Conservation (phyloP, 306 rosid species). For the Vachellia collinsii region DNA sequence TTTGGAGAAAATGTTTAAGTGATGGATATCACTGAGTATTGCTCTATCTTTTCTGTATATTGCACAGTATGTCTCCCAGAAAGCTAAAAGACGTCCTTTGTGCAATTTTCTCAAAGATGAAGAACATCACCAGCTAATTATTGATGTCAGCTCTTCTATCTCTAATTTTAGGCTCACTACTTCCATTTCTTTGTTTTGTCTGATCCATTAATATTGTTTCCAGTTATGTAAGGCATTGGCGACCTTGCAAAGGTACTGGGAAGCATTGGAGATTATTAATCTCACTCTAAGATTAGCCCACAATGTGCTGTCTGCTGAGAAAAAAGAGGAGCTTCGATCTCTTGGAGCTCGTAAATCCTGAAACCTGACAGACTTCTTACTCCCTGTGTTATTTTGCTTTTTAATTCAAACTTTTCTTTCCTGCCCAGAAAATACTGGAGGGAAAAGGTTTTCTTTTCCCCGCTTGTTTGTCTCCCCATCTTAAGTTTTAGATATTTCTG, state of each 20-base stretch:
- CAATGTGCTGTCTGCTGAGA: constrained; percentile 56
- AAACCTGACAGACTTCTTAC: constrained; percentile 26
- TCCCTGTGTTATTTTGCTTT: constrained; percentile 16
- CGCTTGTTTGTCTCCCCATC: constrained; percentile 19
- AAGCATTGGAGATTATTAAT: constrained; percentile 83
- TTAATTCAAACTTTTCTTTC: constrained; percentile 27
- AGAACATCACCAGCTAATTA: constrained; percentile 66
- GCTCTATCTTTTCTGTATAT: constrained; percentile 20
- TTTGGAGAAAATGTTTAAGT: constrained; percentile 28
- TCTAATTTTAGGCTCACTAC: neutral
- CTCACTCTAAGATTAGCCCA: constrained; percentile 64
- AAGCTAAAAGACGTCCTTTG: constrained; percentile 63
- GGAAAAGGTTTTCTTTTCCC: neutral
- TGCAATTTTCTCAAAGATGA: constrained; percentile 70
- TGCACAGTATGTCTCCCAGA: constrained; percentile 43
- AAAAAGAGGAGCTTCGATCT: constrained; percentile 75
- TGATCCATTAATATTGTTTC: constrained; percentile 35
- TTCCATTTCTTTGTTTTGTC: constrained; percentile 6
- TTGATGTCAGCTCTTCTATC: constrained; percentile 65
- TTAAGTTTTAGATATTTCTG: constrained; percentile 24
- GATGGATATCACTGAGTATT: constrained; percentile 23
- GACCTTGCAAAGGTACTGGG: constrained; percentile 68
- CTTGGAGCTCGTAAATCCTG: constrained; percentile 82
- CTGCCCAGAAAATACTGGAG: constrained; percentile 23
- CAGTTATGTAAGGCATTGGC: constrained; percentile 91